These are phyloP conservation scores for Loxodes magnus DNA, from an alignment of 73 alveolate genomes.

Conservation along the genomic window DNA sequence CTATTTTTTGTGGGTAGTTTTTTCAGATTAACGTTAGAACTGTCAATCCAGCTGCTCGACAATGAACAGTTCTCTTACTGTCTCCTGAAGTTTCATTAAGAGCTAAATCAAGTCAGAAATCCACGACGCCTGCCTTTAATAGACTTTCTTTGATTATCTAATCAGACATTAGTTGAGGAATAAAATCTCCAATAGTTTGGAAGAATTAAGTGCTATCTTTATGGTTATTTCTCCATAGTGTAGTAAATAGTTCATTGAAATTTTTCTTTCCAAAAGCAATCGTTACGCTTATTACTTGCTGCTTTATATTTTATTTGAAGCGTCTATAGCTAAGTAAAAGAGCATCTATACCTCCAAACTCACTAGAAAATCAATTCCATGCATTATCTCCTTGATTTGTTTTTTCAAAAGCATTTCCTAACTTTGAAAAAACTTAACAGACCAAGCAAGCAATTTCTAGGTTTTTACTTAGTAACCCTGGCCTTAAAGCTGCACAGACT, in stretches of 20 bases:
- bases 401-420: constrained; percentile 29
- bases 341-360: constrained; percentile 48
- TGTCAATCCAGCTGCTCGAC: constrained; percentile 21
- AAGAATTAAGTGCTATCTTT: constrained; percentile 2
- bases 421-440: constrained; percentile 18
- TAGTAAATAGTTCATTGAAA: constrained; percentile 28
- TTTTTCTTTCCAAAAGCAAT: constrained; percentile 28
- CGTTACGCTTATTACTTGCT: constrained; percentile 12
- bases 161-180: constrained; percentile 7
- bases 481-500: constrained; percentile 8
- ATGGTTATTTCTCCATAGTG: constrained; percentile 15
- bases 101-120: constrained; percentile 21
- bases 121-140: constrained; percentile 26
- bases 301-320: neutral
- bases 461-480: constrained; percentile 37
- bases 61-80: constrained; percentile 6
- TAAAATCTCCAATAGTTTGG: constrained; percentile 13
- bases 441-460: constrained; percentile 22
- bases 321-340: constrained; percentile 33
- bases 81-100: constrained; percentile 21
- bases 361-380: constrained; percentile 33
- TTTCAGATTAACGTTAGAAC: constrained; percentile 40
- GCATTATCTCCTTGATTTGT: neutral
- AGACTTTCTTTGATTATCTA: constrained; percentile 15
- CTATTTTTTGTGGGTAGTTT: constrained; percentile 9